These are phyloP conservation scores for Clarireedia paspali DNA, from an alignment of 2,329 filamentous ascomycete species.

Conservation along the genomic window DNA sequence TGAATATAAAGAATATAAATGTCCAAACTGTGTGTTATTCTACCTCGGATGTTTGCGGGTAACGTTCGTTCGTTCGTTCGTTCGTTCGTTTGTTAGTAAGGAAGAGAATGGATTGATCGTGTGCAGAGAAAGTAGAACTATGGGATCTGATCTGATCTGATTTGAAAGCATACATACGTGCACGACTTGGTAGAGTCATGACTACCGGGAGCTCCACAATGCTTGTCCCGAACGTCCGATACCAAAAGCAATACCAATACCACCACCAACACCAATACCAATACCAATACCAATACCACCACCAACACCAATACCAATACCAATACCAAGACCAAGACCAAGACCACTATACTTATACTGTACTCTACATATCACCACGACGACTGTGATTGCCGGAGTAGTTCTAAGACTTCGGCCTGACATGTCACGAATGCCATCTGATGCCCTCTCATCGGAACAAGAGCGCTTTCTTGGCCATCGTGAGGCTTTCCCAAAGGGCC, in stretches of 20 bases:
- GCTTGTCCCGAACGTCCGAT: constrained; percentile 3
- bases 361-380: no score
- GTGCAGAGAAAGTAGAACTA: not conserved
- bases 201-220: not conserved
- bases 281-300: not conserved
- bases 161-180: not conserved
- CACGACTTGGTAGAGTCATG: not conserved
- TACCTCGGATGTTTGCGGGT: not conserved
- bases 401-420: no score
- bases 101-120: not conserved
- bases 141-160: not conserved
- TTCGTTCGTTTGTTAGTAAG: no score
- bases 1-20: not conserved
- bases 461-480: no score
- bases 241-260: not conserved
- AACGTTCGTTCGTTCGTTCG: no score
- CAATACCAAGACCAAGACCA: not conserved
- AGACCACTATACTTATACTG: no score
- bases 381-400: no score
- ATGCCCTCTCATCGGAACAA: no score
- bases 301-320: no score
- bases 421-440: no score
- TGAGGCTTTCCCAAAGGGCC: no score
- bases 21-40: not conserved
- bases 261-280: not conserved